Base-by-base conservation (phyloP, 306 rosid genomes). In the Dryas drummondii region DNA sequence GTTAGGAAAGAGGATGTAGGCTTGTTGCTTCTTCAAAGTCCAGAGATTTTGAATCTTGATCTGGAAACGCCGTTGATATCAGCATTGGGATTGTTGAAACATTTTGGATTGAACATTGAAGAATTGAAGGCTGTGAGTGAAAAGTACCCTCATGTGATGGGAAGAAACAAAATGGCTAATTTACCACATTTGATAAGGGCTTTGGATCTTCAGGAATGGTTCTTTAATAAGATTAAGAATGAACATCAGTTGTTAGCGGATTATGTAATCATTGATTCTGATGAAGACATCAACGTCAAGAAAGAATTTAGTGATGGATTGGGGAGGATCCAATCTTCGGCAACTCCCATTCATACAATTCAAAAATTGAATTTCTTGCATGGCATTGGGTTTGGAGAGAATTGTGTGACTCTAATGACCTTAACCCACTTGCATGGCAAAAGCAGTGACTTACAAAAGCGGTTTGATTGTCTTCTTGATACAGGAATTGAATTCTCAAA, bases 331-430 rank as follows among this genome's bases (percentile, higher is more conserved):
- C 63, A 32, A 47, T 81, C 45, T 79, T 72, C 88, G 2, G 79
- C 86, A 55, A 79, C 77, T 6, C 78, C 84, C 5, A 44, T 45
- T 79, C 89, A 86, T 76, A 82, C 75, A 56, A 77, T 93, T 87
- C 68, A 51, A 65, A 93, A 89, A 83, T 80, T 93, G 26, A 72
- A 87, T 45, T 89, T 91, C 82, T 70, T 93, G 86, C 96, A 84
- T 74, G 46, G 83, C 69, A 62, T 76, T 13, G 98, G 98, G 69
- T 93, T 86, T 82, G 98, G 98, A 54, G 96, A 91, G 85, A 93
- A 89, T 76, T 82, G 86, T 72, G 27, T 79, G 72, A 91, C 91
- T 58, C 66, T 89, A 71, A 59, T 76, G 67, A 68, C 86, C 73
- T 81, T 87, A 8, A 19, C 58, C 47, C 41, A 64, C 53, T 49